phyloP scores from a whole-genome alignment of 1,284 basidiomycete species.

The Phaffia rhodozyma region DNA sequence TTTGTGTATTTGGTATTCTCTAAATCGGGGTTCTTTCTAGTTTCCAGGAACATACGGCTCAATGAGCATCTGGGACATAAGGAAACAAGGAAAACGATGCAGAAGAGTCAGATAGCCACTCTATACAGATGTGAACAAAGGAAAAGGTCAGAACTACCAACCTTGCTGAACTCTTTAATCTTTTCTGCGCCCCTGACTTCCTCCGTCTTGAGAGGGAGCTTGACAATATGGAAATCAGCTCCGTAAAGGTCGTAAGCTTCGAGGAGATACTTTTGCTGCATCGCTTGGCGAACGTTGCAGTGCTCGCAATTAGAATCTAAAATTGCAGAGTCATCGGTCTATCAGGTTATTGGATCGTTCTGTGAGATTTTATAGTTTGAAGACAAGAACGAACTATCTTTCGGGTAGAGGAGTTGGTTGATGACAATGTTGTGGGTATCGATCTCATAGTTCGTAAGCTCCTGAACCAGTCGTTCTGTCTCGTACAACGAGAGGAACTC shows the following conservation, averaged over 20 bases:
- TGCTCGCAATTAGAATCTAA: constrained; percentile 86
- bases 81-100: neutral
- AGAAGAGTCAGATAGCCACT: neutral
- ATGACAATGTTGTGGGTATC: constrained; percentile 99
- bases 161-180: constrained; percentile 72
- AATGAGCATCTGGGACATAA: constrained; percentile 48
- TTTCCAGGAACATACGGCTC: constrained; percentile 43
- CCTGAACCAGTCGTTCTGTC: constrained; percentile 94
- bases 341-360: neutral
- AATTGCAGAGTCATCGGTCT: neutral
- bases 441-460: constrained; percentile 90
- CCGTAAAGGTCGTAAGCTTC: constrained; percentile 93
- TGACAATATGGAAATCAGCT: constrained; percentile 91
- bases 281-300: constrained; percentile 83
- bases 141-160: constrained; percentile 19
- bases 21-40: constrained; percentile 3
- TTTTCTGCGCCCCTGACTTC: constrained; percentile 92
- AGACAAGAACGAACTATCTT: constrained; percentile 50
- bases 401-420: constrained; percentile 92
- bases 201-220: constrained; percentile 85
- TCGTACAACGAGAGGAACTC: constrained; percentile 97
- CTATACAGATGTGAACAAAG: neutral
- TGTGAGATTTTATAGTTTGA: neutral
- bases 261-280: constrained; percentile 92
- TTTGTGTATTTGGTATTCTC: neutral